Base-by-base conservation (phyloP, 192 early-diverging fungal species). In the Umbelopsis sp. region DNA sequence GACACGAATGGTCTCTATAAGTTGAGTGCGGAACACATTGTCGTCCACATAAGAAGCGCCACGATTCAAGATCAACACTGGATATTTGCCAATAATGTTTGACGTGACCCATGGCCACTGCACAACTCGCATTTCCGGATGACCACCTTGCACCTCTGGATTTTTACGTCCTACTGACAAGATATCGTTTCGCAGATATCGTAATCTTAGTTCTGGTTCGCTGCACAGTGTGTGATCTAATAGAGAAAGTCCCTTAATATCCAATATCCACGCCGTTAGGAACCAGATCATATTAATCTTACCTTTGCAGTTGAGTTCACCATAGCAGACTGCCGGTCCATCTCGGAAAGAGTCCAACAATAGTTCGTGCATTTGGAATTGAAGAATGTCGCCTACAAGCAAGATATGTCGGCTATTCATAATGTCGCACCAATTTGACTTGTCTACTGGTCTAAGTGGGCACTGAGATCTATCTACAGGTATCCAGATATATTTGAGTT, bases 291-390 rank as follows among this genome's bases (percentile, higher is more conserved):
- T 22, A 65, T 22, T 21, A n/a, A 26, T 16, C 25, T 43, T 71
- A 80, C 78, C 77, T 73, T 84, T 82, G 66, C 85, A 88, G 38
- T 79, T 76, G 12, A 81, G 31, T 56, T 86, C 85, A 6, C 86
- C 86, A 74, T 83, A 88, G 44, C 86, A 86, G n/a, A 77, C 78
- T 38, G 79, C 79, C 3, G 83, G 82, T 3, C 77, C 82, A 41
- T 88, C 85, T 45, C 84, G 76, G 68, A 88, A 81, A 52, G 80
- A 75, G 74, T 87, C 78, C 65, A 88, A 43, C 20, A 86, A 71
- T 11, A 86, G 71, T 36, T 88, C 86, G 59, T 88, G 86, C 9
- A 86, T 59, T 45, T 88, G 86, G 56, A 74, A 85, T 17, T 83
- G 81, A 4, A 83, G 71, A 16, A 80, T 32, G 67, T 88, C 86